Evolutionary conservation across 129 eudicot genomes (phyloP).

Genomic region (Heracleum sosnowskyi): DNA sequence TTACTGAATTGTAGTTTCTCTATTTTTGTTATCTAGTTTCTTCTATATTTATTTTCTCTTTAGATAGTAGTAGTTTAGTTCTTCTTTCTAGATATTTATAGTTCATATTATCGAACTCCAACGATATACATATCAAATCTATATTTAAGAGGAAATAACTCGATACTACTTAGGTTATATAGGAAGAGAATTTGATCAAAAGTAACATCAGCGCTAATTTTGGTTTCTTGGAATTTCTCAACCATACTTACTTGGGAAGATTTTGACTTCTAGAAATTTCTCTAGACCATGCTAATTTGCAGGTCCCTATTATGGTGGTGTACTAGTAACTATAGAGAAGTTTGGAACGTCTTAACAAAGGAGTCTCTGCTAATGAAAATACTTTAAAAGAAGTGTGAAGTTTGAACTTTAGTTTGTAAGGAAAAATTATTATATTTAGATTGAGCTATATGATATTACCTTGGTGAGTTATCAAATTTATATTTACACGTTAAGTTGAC

Average conservation of each 20-base stretch:
- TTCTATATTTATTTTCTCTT: neutral
- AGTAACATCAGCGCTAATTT: neutral
- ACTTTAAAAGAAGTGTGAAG: too few relatives aligned
- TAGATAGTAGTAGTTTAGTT: neutral
- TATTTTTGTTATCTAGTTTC: neutral
- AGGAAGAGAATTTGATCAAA: neutral
- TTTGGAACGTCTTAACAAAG: too few relatives aligned
- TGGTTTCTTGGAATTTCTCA: neutral
- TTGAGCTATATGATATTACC: too few relatives aligned
- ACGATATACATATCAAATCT: neutral
- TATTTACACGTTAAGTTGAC: neutral
- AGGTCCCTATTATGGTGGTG: neutral
- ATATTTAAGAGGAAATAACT: neutral
- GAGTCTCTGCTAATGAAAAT: too few relatives aligned
- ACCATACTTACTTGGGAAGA: neutral
- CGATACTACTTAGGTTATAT: neutral
- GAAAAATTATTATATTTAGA: too few relatives aligned
- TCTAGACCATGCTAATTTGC: neutral
- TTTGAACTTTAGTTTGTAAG: too few relatives aligned
- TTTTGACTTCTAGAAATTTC: neutral
- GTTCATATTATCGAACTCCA: neutral
- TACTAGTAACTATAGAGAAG: too few relatives aligned
- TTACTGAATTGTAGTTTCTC: too few relatives aligned
- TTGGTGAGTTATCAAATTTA: too few relatives aligned
- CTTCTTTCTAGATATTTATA: too few relatives aligned